phyloP scores from a whole-genome alignment of 345 rosid species.

The Salix caprea region DNA sequence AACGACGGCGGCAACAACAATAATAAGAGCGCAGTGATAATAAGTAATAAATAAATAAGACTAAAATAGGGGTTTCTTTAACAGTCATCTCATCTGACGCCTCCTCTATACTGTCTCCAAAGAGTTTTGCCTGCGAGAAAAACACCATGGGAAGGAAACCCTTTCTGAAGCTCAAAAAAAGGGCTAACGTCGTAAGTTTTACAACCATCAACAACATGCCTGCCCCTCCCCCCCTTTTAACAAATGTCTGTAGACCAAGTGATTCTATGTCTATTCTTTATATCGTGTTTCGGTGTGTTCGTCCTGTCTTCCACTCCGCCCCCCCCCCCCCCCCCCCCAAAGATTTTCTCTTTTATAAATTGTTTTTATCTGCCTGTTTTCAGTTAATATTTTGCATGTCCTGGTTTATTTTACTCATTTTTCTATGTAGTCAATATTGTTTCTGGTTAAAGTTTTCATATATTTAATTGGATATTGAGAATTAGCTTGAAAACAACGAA shows the following conservation, averaged over 20 bases:
- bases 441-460: background rate
- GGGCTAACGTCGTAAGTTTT: background rate
- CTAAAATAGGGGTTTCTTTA: background rate
- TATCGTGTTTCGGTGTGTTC: background rate
- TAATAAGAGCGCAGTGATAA: too few relatives aligned
- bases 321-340: too few relatives aligned
- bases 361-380: background rate
- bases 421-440: background rate
- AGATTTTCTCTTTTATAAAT: background rate
- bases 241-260: background rate
- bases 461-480: background rate
- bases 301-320: background rate
- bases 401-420: background rate
- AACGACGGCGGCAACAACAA: fast-evolving
- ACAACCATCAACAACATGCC: background rate
- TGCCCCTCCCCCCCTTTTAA: background rate
- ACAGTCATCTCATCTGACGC: background rate
- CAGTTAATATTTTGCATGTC: background rate
- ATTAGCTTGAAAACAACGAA: background rate
- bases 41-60: background rate
- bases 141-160: slow-evolving; percentile 11
- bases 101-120: background rate
- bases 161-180: background rate
- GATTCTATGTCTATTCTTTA: background rate
- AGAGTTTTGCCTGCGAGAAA: background rate